These are phyloP conservation scores for Suillus variegatus DNA, from an alignment of 768 basidiomycete species.

Conservation along the genomic window DNA sequence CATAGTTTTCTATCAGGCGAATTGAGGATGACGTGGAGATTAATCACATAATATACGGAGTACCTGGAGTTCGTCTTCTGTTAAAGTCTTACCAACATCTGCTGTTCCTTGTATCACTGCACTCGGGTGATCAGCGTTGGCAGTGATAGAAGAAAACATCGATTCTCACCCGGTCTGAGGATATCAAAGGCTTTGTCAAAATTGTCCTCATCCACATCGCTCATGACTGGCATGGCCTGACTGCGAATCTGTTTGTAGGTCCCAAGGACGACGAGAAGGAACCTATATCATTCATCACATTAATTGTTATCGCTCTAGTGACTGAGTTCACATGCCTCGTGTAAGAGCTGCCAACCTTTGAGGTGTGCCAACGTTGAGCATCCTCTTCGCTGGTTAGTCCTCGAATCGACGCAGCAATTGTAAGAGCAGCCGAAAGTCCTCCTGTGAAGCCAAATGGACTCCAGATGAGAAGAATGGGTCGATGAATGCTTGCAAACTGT, in stretches of 20 bases:
- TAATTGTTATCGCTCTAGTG: neutral
- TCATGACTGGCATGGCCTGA: constrained; percentile 54
- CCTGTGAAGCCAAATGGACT: constrained; percentile 63
- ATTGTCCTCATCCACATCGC: constrained; percentile 66
- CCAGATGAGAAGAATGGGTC: constrained; percentile 69
- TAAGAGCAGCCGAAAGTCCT: constrained; percentile 56
- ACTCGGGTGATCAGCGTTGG: neutral
- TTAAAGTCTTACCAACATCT: constrained; percentile 18
- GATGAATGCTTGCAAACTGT: constrained; percentile 48
- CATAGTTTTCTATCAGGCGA: constrained; percentile 17
- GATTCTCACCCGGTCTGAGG: constrained; percentile 55
- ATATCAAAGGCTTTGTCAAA: constrained; percentile 68
- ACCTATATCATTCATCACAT: constrained; percentile 21
- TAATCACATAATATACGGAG: neutral
- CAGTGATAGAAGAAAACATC: neutral
- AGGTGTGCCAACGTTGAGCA: constrained; percentile 57
- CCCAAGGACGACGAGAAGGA: constrained; percentile 71
- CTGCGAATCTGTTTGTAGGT: constrained; percentile 73
- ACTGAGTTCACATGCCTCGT: constrained; percentile 42
- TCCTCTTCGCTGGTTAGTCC: constrained; percentile 47
- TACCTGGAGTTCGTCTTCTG: constrained; percentile 17
- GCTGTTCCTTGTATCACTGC: constrained; percentile 24
- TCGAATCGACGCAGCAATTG: constrained; percentile 57
- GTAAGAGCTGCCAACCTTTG: constrained; percentile 56
- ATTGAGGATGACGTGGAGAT: constrained; percentile 2